Percentiles rank a stretch among this genome's conserved stretches.
These are phyloP conservation scores for Gigaspora rosea DNA, from an alignment of 192 early-diverging fungal species.

Conservation along the genomic window DNA sequence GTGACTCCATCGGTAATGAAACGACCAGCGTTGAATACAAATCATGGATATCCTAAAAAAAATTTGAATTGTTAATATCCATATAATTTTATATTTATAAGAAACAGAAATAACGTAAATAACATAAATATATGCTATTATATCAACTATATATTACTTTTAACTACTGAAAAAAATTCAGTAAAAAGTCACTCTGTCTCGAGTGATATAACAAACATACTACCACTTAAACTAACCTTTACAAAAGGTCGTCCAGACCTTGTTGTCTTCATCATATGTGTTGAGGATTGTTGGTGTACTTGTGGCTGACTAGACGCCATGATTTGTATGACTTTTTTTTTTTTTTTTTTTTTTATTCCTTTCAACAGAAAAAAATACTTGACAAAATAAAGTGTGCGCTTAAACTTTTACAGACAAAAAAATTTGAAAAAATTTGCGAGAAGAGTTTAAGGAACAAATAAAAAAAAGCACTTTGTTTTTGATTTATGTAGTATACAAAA, in stretches of 20 bases:
- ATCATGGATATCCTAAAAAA: slow-evolving; percentile 57
- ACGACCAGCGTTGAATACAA: slow-evolving; percentile 58
- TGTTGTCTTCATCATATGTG: slow-evolving; percentile 57
- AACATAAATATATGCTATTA: not conserved
- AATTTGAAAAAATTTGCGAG: too few relatives aligned
- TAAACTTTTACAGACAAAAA: too few relatives aligned
- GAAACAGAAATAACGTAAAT: not conserved
- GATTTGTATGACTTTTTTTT: not conserved
- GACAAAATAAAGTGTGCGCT: too few relatives aligned
- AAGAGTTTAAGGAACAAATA: too few relatives aligned
- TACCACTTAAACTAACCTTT: slow-evolving; percentile 44
- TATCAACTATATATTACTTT: too few relatives aligned
- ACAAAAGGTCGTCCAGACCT: slow-evolving; percentile 59
- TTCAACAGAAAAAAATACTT: too few relatives aligned
- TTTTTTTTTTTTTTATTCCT: too few relatives aligned
- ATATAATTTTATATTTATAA: not conserved
- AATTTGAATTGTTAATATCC: not conserved
- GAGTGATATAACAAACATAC: not conserved
- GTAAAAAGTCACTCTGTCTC: not conserved
- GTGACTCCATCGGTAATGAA: slow-evolving; percentile 50
- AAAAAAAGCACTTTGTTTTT: too few relatives aligned
- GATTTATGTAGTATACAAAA: too few relatives aligned
- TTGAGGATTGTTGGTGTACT: slow-evolving; percentile 44
- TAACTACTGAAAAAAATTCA: too few relatives aligned
- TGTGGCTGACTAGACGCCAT: not conserved